phyloP scores from a whole-genome alignment of 345 rosid genomes.

The rapeseed (Brassica napus) region Da-Ae NC_063436.1:25227001-25227500 shows the following conservation, averaged over 20 bases:
- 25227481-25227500: too few relatives aligned
- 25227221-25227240: neutral
- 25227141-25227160: neutral
- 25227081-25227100: neutral
- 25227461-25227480: too few relatives aligned
- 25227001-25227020: neutral
- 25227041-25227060: neutral
- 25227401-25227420: neutral
- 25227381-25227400: neutral
- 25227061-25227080: neutral
- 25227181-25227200: neutral
- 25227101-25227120: neutral
- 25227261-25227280: conserved; percentile 30
- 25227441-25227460: neutral
- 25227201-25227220: conserved; percentile 22
- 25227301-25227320: neutral
- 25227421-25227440: neutral
- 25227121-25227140: neutral
- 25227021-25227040: neutral
- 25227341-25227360: conserved; percentile 17
- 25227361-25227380: conserved; percentile 10
- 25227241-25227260: conserved; percentile 15
- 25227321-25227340: neutral
- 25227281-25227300: conserved; percentile 8
- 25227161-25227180: neutral